phyloP scores from a whole-genome alignment of 495 filamentous ascomycete genomes.

The Penicillium chermesinum region DNA sequence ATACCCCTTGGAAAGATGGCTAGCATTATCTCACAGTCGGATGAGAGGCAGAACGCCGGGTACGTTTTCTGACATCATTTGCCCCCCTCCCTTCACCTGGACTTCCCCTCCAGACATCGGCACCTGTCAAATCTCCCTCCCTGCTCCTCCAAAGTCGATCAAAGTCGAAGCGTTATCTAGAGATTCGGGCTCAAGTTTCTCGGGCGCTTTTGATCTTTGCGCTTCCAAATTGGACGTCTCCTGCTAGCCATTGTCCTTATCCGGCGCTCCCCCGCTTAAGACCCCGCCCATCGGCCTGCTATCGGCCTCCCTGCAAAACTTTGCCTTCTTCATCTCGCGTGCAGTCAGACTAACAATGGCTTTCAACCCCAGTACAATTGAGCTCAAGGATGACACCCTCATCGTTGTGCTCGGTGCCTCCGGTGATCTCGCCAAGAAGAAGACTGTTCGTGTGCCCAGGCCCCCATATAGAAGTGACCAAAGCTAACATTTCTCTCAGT shows the following conservation, averaged over 20 bases:
- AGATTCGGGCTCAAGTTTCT: background rate
- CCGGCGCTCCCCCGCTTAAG: conserved; percentile 8
- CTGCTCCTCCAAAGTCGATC: background rate
- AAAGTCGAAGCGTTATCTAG: background rate
- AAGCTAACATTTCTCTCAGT: conserved; percentile 51
- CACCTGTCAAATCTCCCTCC: conserved; percentile 13
- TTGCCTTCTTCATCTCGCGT: conserved; percentile 6
- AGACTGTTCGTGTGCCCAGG: conserved; percentile 65
- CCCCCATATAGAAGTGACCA: conserved; percentile 13
- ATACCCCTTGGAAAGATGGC: conserved; percentile 46
- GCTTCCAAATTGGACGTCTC: background rate
- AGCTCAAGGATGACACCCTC: conserved; percentile 97
- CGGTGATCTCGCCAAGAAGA: conserved; percentile 98
- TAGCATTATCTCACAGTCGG: conserved; percentile 57
- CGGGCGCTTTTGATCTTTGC: background rate
- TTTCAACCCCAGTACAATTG: conserved; percentile 57
- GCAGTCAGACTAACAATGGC: conserved; percentile 27
- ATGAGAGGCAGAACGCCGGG: conserved; percentile 59
- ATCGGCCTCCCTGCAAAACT: conserved; percentile 13
- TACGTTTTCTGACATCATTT: conserved; percentile 56
- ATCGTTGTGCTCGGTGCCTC: conserved; percentile 97
- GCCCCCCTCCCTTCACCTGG: conserved; percentile 21
- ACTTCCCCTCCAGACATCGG: conserved; percentile 14
- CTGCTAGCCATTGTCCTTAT: conserved; percentile 3
- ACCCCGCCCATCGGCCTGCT: conserved; percentile 15